A percentile compares a stretch with the other conserved stretches of the same genome.
Conservation (phyloP, 163 green algal genomes). For the Scenedesmus sp. region DNA sequence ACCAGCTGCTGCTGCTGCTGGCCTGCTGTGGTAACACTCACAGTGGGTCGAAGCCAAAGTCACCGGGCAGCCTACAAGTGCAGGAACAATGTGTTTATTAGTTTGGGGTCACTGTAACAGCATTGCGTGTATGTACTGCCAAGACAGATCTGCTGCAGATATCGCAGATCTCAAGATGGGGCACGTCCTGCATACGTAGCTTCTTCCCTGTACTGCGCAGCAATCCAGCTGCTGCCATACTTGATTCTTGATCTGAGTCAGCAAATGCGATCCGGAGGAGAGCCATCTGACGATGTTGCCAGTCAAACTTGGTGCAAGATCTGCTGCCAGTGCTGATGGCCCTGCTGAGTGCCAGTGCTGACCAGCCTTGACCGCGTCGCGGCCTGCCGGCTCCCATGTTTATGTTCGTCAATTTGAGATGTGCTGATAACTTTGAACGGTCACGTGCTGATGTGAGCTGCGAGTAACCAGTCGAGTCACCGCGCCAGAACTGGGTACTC, state of each 20-base stretch:
- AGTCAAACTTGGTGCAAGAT: background rate
- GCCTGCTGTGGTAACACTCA: conserved; percentile 3
- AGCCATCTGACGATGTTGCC: background rate
- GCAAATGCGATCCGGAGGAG: background rate
- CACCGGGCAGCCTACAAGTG: conserved; percentile 49
- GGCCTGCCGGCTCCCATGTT: too few species aligned
- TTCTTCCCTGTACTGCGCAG: background rate
- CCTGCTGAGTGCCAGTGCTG: background rate
- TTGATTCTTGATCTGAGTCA: accelerated
- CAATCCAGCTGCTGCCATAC: background rate
- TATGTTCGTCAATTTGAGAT: background rate
- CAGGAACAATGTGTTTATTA: too few species aligned
- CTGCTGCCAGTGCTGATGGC: background rate
- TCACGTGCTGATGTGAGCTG: background rate
- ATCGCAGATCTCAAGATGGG: background rate
- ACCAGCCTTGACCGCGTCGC: background rate
- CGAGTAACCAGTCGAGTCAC: background rate
- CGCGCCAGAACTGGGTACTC: conserved; percentile 17
- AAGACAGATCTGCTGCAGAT: background rate
- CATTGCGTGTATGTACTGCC: background rate
- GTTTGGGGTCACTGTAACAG: background rate
- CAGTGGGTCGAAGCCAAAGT: conserved; percentile 60
- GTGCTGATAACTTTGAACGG: background rate
- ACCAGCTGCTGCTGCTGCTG: background rate
- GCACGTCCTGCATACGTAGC: background rate